These are phyloP conservation scores for Curvularia sp. DNA, from an alignment of 2,329 filamentous ascomycete species.

Conservation along the genomic window DNA sequence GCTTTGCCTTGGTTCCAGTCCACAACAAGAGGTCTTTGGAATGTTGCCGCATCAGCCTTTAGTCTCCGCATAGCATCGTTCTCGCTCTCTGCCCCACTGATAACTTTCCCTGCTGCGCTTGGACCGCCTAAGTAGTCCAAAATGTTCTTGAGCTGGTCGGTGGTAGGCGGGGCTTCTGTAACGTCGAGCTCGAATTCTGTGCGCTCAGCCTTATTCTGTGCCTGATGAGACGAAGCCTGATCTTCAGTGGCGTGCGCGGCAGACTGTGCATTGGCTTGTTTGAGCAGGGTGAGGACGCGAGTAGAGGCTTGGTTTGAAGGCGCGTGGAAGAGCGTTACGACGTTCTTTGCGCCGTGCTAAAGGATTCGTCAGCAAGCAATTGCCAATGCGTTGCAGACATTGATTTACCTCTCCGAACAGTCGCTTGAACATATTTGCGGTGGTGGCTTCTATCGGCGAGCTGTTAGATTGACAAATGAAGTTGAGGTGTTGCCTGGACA, in stretches of 20 bases:
- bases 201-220: constrained; percentile 66
- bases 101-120: constrained; percentile 66
- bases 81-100: constrained; percentile 76
- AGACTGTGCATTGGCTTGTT: constrained; percentile 77
- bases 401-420: constrained; percentile 56
- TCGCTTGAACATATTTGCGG: constrained; percentile 53
- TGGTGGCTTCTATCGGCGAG: constrained; percentile 5
- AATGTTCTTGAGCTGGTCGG: constrained; percentile 82
- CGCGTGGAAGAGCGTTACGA: constrained; percentile 96
- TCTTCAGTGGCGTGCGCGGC: constrained; percentile 73
- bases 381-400: not conserved
- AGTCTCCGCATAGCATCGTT: constrained; percentile 82
- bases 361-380: constrained; percentile 24
- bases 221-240: constrained; percentile 71
- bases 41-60: constrained; percentile 71
- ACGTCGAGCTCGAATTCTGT: constrained; percentile 87
- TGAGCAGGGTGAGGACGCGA: constrained; percentile 77
- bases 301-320: constrained; percentile 75
- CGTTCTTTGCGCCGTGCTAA: constrained; percentile 67
- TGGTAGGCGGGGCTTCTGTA: constrained; percentile 79
- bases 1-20: constrained; percentile 94
- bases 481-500: constrained; percentile 25
- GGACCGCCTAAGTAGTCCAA: constrained; percentile 76
- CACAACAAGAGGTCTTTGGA: constrained; percentile 83
- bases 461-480: constrained; percentile 20